A percentile compares a stretch with the other conserved stretches of the same genome.
Evolutionary conservation across 106 monocot genomes (phyloP).

Genomic region (Dioscorea zingiberensis): DNA sequence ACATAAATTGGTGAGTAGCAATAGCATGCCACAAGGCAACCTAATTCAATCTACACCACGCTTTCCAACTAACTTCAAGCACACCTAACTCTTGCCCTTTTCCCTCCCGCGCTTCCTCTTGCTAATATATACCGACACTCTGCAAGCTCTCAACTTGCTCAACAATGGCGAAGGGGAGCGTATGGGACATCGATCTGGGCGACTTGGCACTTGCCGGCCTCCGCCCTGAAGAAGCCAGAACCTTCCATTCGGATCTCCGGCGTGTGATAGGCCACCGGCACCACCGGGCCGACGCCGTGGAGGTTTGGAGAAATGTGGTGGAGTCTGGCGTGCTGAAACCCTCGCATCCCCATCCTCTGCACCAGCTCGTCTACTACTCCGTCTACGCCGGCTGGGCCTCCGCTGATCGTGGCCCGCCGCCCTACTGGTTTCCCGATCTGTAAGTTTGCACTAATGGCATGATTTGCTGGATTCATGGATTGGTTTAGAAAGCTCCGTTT

Average conservation of each 20-base stretch:
- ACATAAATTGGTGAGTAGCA: too few species aligned
- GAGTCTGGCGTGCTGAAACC: constrained; percentile 45
- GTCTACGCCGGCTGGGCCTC: constrained; percentile 61
- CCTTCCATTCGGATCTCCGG: constrained; percentile 28
- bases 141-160: background rate
- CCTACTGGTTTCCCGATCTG: constrained; percentile 87
- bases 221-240: constrained; percentile 23
- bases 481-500: background rate
- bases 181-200: constrained; percentile 41
- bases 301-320: constrained; percentile 39
- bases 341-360: constrained; percentile 60
- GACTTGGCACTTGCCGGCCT: constrained; percentile 54
- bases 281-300: constrained; percentile 23
- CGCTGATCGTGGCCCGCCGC: constrained; percentile 58
- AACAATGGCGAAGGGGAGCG: constrained; percentile 14
- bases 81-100: too few species aligned
- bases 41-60: too few species aligned
- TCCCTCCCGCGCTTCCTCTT: too few species aligned
- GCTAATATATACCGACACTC: background rate
- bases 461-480: background rate
- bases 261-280: constrained; percentile 5
- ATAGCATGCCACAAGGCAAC: too few species aligned
- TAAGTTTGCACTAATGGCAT: too few species aligned
- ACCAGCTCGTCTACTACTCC: constrained; percentile 87
- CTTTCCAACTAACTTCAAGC: too few species aligned